Base-by-base conservation (phyloP, 75 land plant genomes). In the Pinus taeda region DNA sequence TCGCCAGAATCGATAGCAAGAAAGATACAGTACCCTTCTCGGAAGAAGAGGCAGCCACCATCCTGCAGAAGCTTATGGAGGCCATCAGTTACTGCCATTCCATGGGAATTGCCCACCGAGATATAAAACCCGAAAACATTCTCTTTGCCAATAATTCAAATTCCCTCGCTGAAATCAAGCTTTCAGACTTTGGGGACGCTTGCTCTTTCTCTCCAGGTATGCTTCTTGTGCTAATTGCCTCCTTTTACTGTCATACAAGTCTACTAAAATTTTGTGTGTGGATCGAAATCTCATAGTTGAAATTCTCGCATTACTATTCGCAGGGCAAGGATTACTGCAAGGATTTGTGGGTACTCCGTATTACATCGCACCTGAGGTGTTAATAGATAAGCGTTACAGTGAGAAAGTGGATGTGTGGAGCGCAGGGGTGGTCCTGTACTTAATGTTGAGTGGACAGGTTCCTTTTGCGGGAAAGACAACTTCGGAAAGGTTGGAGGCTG, bases 101-200 rank as follows among this genome's bases (percentile, higher is more conserved):
- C 30, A 57, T 60, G 45, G 90, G 90, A 17, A 75, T 91, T 18
- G 81, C 83, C n/a, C 93, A 91, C 78, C 76, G 93, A 7, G 93
- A 91, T 57, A 21, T 88, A 33, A 88, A 91, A 83, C 90, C 33
- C 33, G 33, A 33, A 33, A 33, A 33, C 33, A 33, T 33, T 33
- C 33, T 33, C 33, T 33, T 33, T 33, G 33, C 33, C 2, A 33
- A 33, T 33, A 90, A 62, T 87, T 90, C 79, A 89, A 89, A 11
- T 85, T 88, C 15, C 89, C 92, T 29, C 82, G 70, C 33, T 33
- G 33, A 33, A 33, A 33, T 33, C 2, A 33, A 33, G 33, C 33
- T 33, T 33, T 33, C 33, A 33, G 33, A 33, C 33, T 33, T 33
- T 33, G 33, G 33, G 33, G 33, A 33, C 33, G 33, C 33, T 2